Conservation (phyloP, 192 early-diverging fungal species). For the Obelidium mucronatum region DNA sequence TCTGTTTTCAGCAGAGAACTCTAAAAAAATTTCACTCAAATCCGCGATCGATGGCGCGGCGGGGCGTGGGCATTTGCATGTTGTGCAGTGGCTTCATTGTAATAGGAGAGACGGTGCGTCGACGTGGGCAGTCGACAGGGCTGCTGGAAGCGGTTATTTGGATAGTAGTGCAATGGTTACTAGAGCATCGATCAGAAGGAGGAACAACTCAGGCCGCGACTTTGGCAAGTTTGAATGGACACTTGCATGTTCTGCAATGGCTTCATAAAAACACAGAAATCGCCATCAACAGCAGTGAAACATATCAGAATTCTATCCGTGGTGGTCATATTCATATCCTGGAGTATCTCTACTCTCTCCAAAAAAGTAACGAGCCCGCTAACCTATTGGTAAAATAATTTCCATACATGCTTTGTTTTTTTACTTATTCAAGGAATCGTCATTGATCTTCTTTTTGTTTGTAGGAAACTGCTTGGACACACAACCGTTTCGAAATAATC, state of each 20-base stretch:
- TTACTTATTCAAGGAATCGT: neutral
- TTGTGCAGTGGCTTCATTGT: neutral
- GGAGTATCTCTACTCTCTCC: no score
- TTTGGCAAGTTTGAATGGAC: neutral
- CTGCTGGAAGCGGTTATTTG: slow-evolving; percentile 2
- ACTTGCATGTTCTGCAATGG: neutral
- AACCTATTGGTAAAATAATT: no score
- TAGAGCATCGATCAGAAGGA: neutral
- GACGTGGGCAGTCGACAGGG: neutral
- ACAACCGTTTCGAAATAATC: no score
- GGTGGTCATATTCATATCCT: no score
- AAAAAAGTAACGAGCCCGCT: no score
- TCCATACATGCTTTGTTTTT: no score
- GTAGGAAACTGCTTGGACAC: no score
- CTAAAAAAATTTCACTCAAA: neutral
- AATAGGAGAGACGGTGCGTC: neutral
- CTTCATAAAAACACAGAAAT: slow-evolving; percentile 13
- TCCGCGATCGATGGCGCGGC: neutral
- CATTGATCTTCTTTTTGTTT: no score
- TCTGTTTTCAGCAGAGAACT: neutral
- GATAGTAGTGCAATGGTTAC: slow-evolving; percentile 12
- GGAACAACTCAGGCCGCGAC: neutral
- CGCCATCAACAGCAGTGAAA: no score
- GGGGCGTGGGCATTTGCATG: neutral
- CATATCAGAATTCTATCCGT: no score